phyloP scores from a whole-genome alignment of 176 grass and related monocot species.

The Luzula sylvatica region DNA sequence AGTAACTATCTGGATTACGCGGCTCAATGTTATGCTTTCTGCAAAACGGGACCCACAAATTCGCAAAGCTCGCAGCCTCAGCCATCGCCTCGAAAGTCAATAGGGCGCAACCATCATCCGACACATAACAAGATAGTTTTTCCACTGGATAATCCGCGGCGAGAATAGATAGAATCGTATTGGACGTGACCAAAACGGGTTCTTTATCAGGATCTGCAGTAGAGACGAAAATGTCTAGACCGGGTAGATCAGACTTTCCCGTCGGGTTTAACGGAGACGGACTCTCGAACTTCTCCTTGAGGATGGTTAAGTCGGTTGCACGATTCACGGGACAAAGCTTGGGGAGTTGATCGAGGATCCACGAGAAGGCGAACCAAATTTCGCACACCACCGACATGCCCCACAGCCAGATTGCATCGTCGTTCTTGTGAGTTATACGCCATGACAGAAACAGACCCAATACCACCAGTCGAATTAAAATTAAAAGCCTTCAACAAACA shows the following conservation, averaged over 20 bases:
- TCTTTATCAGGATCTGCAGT: slow-evolving; percentile 97
- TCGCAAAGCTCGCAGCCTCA: slow-evolving; percentile 92
- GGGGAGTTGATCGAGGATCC: slow-evolving; percentile 86
- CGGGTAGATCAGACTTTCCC: slow-evolving; percentile 76
- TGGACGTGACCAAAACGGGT: slow-evolving; percentile 77
- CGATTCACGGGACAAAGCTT: slow-evolving; percentile 79
- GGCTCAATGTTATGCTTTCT: slow-evolving; percentile 86
- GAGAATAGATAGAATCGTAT: slow-evolving; percentile 93
- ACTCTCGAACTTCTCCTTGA: slow-evolving; percentile 93
- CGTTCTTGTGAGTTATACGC: slow-evolving; percentile 72
- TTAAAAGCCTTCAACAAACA: slow-evolving; percentile 54
- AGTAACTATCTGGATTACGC: slow-evolving; percentile 91
- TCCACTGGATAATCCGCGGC: slow-evolving; percentile 94
- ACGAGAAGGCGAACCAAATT: slow-evolving; percentile 84
- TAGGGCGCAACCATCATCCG: slow-evolving; percentile 85
- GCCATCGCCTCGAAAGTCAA: slow-evolving; percentile 98
- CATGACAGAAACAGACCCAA: slow-evolving; percentile 72
- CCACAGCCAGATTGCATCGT: slow-evolving; percentile 92
- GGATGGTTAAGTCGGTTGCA: slow-evolving; percentile 60
- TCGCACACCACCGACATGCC: slow-evolving; percentile 98
- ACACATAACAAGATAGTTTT: slow-evolving; percentile 93
- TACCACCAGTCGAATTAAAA: slow-evolving; percentile 55
- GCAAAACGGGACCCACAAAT: slow-evolving; percentile 94
- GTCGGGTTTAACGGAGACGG: slow-evolving; percentile 43
- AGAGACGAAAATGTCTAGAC: slow-evolving; percentile 84